These are phyloP conservation scores for Aspergillus carlsbadensis DNA, from an alignment of 495 filamentous ascomycete genomes.

Conservation along the genomic window DNA sequence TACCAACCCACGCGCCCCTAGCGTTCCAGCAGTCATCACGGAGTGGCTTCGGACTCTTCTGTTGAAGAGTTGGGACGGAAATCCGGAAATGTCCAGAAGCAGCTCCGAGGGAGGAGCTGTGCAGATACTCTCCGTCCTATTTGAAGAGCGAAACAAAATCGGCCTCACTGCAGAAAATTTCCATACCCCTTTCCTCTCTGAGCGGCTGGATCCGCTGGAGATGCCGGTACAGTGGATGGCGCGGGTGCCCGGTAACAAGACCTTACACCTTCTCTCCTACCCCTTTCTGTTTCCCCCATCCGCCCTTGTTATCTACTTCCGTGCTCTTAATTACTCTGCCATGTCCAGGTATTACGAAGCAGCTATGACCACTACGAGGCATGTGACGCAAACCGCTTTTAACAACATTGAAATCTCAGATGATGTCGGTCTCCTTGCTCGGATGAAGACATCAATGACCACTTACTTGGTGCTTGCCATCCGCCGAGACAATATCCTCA, in stretches of 20 bases:
- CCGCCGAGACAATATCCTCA: slow-evolving; percentile 64
- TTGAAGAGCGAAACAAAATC: slow-evolving; percentile 61
- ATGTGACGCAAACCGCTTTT: slow-evolving; percentile 59
- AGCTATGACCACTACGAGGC: slow-evolving; percentile 60
- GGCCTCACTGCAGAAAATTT: slow-evolving; percentile 67
- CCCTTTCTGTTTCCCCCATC: slow-evolving; percentile 76
- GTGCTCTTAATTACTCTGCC: slow-evolving; percentile 77
- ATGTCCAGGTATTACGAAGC: slow-evolving; percentile 79
- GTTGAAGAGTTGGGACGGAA: slow-evolving; percentile 75
- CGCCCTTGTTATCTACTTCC: slow-evolving; percentile 77
- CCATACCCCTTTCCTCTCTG: slow-evolving; percentile 70
- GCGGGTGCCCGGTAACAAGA: slow-evolving; percentile 52
- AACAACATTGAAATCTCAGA: slow-evolving; percentile 39
- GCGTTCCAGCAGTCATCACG: slow-evolving; percentile 55
- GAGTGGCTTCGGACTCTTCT: slow-evolving; percentile 79
- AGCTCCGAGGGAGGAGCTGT: slow-evolving; percentile 71
- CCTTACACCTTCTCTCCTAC: slow-evolving; percentile 74
- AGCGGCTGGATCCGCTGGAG: slow-evolving; percentile 73
- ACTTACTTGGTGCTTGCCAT: slow-evolving; percentile 78
- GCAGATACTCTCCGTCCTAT: slow-evolving; percentile 71
- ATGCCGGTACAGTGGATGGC: slow-evolving; percentile 73
- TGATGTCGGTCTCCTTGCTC: slow-evolving; percentile 54
- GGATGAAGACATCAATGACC: slow-evolving; percentile 61
- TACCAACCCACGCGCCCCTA: slow-evolving; percentile 31
- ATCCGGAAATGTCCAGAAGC: slow-evolving; percentile 62